Conservation (phyloP, 1,284 basidiomycete species). For the Rhodotorula sp. region DNA sequence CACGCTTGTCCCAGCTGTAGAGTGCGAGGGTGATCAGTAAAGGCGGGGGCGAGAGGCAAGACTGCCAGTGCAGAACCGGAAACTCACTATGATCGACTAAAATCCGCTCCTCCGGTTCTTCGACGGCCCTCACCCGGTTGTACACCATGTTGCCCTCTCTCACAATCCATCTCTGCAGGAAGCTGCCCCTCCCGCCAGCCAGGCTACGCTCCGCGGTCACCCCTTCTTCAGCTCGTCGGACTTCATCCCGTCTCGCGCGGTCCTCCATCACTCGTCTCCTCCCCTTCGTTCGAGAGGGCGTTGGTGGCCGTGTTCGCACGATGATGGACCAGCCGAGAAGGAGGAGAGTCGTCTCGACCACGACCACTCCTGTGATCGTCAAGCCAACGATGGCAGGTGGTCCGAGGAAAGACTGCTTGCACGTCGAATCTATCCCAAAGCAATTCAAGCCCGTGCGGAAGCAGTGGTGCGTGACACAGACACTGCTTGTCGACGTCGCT, state of each 20-base stretch:
- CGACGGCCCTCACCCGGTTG: slow-evolving; percentile 1
- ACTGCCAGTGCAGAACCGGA: no score
- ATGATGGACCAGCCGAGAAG: neutral
- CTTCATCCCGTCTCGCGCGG: neutral
- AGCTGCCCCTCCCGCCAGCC: neutral
- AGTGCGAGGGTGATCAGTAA: neutral
- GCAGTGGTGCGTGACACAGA: neutral
- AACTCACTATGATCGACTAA: no score
- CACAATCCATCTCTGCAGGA: slow-evolving; percentile 4
- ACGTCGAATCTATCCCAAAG: neutral
- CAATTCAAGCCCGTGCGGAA: neutral
- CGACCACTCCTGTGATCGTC: neutral
- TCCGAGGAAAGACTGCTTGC: neutral
- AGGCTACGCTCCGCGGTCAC: no score
- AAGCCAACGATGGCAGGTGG: slow-evolving; percentile 3
- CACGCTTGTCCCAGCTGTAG: no score
- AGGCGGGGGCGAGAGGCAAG: neutral
- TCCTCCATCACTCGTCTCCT: no score
- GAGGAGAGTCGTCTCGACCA: neutral
- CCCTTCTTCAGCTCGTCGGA: no score
- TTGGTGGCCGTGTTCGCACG: no score
- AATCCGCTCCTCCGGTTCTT: neutral
- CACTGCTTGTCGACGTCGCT: no score
- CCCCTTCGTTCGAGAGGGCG: no score
- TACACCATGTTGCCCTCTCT: neutral